These are phyloP conservation scores for Apiospora phragmitis DNA, from an alignment of 2,329 filamentous ascomycete genomes.

Conservation along the genomic window DNA sequence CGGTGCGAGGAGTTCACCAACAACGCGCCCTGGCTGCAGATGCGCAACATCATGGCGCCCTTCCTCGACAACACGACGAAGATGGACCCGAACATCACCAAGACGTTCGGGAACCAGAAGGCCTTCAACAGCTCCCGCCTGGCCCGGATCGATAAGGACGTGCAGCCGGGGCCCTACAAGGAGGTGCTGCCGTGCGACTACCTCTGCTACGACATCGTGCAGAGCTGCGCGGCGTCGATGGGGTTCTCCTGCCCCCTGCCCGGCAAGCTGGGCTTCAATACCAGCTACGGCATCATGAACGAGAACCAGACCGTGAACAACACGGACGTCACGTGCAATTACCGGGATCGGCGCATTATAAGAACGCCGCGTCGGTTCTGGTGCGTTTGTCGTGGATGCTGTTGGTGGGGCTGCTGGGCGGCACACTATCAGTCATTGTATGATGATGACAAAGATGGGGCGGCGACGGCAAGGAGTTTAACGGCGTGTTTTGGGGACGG, in stretches of 20 bases:
- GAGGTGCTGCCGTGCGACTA: constrained; percentile 88
- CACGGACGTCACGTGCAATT: constrained; percentile 54
- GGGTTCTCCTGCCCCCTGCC: constrained; percentile 71
- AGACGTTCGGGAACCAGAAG: constrained; percentile 27
- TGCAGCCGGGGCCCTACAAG: constrained; percentile 87
- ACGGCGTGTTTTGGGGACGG: neutral
- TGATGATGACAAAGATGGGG: neutral
- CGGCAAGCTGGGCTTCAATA: constrained; percentile 40
- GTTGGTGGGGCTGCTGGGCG: constrained; percentile 23
- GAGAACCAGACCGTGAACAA: constrained; percentile 14
- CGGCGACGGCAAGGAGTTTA: neutral
- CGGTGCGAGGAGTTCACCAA: constrained; percentile 82
- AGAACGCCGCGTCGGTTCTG: constrained; percentile 35
- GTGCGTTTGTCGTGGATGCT: constrained; percentile 19
- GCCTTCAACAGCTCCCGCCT: constrained; percentile 66
- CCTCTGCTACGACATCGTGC: constrained; percentile 82
- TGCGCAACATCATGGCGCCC: constrained; percentile 69
- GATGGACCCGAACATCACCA: constrained; percentile 35
- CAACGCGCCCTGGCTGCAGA: constrained; percentile 53
- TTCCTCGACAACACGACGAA: constrained; percentile 71
- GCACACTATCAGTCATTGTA: neutral
- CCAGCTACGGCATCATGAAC: constrained; percentile 44
- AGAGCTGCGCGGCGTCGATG: constrained; percentile 77
- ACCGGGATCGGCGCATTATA: constrained; percentile 57
- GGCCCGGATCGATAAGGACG: constrained; percentile 65